phyloP scores from a whole-genome alignment of 352 stramenopile genomes.

The Globisporangium lucens region DNA sequence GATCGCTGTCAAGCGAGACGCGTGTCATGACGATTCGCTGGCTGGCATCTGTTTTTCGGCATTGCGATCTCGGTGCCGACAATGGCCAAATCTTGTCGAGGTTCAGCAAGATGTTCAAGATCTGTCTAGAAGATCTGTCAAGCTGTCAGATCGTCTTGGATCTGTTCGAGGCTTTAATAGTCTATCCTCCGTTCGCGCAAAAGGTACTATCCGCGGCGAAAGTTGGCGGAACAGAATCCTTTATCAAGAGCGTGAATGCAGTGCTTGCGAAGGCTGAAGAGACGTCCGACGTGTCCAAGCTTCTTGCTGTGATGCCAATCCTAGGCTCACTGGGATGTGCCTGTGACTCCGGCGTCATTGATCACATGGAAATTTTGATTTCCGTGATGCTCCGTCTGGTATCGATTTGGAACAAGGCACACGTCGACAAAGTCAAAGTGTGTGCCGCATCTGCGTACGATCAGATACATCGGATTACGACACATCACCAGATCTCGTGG shows the following conservation, averaged over 20 bases:
- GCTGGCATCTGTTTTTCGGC: slow-evolving; percentile 35
- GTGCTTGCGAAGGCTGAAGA: slow-evolving; percentile 33
- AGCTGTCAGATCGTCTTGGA: slow-evolving; percentile 13
- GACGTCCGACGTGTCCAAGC: slow-evolving; percentile 19
- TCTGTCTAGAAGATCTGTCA: slow-evolving; percentile 2
- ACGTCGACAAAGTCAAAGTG: slow-evolving; percentile 21
- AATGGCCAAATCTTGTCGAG: slow-evolving; percentile 21
- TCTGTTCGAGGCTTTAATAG: slow-evolving; percentile 9
- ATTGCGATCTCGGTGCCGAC: slow-evolving; percentile 36
- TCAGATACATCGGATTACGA: slow-evolving; percentile 50
- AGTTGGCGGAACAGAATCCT: slow-evolving; percentile 13
- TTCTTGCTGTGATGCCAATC: slow-evolving; percentile 26
- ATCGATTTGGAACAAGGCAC: slow-evolving; percentile 48
- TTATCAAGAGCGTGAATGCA: slow-evolving; percentile 37
- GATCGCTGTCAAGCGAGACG: slow-evolving; percentile 13
- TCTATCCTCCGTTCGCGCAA: slow-evolving; percentile 17
- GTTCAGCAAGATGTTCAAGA: slow-evolving; percentile 19
- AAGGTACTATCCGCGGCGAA: slow-evolving; percentile 33
- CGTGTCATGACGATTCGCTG: slow-evolving; percentile 24
- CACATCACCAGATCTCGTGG: slow-evolving; percentile 46
- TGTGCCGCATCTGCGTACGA: slow-evolving; percentile 34
- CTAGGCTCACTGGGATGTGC: slow-evolving; percentile 41
- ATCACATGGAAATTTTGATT: slow-evolving; percentile 42
- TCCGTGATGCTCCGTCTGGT: slow-evolving; percentile 50
- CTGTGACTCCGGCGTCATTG: slow-evolving; percentile 27